Conservation (phyloP, 495 filamentous ascomycete genomes). For the Terfezia boudieri region DNA sequence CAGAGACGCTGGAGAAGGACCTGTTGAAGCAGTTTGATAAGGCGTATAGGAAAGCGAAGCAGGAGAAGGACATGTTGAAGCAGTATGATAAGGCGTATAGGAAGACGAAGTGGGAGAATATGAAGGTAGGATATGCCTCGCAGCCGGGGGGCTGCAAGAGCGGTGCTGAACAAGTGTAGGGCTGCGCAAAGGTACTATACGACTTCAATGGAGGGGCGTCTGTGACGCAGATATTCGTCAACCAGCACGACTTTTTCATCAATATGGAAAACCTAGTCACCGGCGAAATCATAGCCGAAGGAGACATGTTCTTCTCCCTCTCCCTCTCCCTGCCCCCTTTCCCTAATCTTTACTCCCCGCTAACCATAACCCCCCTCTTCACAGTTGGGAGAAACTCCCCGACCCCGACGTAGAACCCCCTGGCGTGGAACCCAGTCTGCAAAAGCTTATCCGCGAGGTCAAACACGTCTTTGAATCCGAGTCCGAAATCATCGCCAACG, state of each 20-base stretch:
- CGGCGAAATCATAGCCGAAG: conserved; percentile 61
- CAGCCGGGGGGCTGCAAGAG: neutral
- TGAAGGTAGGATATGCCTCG: conserved; percentile 37
- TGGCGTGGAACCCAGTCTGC: conserved; percentile 74
- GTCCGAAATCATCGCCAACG: conserved; percentile 80
- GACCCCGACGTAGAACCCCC: conserved; percentile 85
- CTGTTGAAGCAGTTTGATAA: conserved; percentile 91
- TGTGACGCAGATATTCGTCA: conserved; percentile 87
- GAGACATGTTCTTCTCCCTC: conserved; percentile 32
- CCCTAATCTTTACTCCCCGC: neutral
- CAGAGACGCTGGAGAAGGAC: conserved; percentile 86
- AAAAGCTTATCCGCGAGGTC: conserved; percentile 81
- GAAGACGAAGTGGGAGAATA: conserved; percentile 80
- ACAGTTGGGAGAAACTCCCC: conserved; percentile 56
- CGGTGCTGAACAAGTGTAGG: conserved; percentile 1
- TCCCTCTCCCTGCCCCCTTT: neutral
- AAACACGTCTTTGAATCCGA: conserved; percentile 92
- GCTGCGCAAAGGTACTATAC: conserved; percentile 70
- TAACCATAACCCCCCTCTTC: neutral
- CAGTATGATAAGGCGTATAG: conserved; percentile 98
- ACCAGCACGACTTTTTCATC: conserved; percentile 98
- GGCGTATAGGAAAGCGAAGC: conserved; percentile 82
- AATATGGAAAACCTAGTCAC: conserved; percentile 72
- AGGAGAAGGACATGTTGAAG: conserved; percentile 77
- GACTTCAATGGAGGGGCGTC: conserved; percentile 92